Percentiles rank a stretch among this genome's conserved stretches.
phyloP scores from a whole-genome alignment of 352 stramenopile species.

The Pythium dissotocum region DNA sequence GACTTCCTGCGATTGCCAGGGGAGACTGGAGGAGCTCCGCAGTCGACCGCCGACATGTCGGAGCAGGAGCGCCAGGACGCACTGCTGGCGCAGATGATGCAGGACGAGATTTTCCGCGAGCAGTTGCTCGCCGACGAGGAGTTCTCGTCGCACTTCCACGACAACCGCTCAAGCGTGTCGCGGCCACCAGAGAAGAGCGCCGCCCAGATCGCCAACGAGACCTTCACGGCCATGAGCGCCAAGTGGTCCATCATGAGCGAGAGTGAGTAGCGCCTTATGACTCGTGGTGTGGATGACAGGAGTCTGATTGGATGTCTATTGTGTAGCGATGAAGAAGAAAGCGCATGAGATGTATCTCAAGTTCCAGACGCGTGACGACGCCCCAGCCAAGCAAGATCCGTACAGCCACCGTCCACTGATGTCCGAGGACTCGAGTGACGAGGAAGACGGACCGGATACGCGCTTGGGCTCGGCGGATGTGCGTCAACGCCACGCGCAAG shows the following conservation, averaged over 20 bases:
- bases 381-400: slow-evolving; percentile 47
- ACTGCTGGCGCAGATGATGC: slow-evolving; percentile 74
- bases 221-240: slow-evolving; percentile 63
- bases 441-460: slow-evolving; percentile 49
- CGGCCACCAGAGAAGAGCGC: slow-evolving; percentile 63
- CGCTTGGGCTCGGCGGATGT: slow-evolving; percentile 30
- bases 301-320: slow-evolving; percentile 8
- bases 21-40: slow-evolving; percentile 17
- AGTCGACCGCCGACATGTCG: slow-evolving; percentile 29
- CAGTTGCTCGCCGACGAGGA: slow-evolving; percentile 71
- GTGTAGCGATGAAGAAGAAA: slow-evolving; percentile 72
- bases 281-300: too few species aligned
- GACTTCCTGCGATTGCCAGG: slow-evolving; percentile 72
- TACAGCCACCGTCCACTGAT: slow-evolving; percentile 80
- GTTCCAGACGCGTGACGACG: slow-evolving; percentile 72
- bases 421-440: slow-evolving; percentile 65
- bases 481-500: slow-evolving; percentile 39
- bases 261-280: neutral
- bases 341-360: slow-evolving; percentile 83
- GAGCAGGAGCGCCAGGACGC: slow-evolving; percentile 76
- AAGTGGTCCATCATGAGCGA: slow-evolving; percentile 82
- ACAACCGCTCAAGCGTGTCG: slow-evolving; percentile 22
- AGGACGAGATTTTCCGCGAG: slow-evolving; percentile 83
- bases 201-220: slow-evolving; percentile 70
- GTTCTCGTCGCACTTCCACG: slow-evolving; percentile 71